phyloP scores from a whole-genome alignment of 1,284 basidiomycete genomes.

The Ganoderma sinense region DNA sequence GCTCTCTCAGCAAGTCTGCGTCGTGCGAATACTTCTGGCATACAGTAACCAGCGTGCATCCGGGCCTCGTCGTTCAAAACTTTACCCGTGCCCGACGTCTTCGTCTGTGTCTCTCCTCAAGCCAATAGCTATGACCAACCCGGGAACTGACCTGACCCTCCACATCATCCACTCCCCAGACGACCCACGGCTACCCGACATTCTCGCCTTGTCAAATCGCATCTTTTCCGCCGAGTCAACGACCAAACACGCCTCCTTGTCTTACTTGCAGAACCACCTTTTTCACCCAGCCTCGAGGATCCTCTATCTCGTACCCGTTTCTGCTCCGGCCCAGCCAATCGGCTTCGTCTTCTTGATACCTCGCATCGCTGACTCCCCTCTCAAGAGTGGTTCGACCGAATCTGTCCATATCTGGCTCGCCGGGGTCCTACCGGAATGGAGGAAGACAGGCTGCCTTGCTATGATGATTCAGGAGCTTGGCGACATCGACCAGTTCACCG shows the following conservation, averaged over 20 bases:
- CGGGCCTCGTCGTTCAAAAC: not conserved
- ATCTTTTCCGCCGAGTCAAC: conserved; percentile 32
- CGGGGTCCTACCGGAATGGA: conserved; percentile 32
- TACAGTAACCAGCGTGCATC: not conserved
- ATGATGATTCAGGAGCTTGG: conserved; percentile 32
- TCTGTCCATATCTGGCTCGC: conserved; percentile 38
- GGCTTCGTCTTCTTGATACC: conserved; percentile 38
- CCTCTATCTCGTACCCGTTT: conserved; percentile 29
- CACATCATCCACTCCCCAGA: conserved; percentile 10
- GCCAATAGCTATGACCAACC: conserved; percentile 5
- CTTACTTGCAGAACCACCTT: conserved; percentile 34
- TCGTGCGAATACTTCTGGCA: too few species aligned
- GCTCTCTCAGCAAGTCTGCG: too few species aligned
- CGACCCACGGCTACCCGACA: conserved; percentile 16
- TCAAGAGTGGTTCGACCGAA: conserved; percentile 24
- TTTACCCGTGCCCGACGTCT: not conserved
- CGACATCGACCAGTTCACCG: conserved; percentile 20
- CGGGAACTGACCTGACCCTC: conserved; percentile 5
- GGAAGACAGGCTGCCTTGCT: conserved; percentile 34
- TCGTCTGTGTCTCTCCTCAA: not conserved
- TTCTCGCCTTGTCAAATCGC: conserved; percentile 33
- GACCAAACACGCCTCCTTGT: conserved; percentile 36
- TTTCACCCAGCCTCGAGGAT: conserved; percentile 30
- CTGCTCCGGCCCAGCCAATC: conserved; percentile 18
- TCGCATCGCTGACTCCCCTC: conserved; percentile 28